Evolutionary conservation across 2,329 filamentous ascomycete genomes (phyloP).

Genomic region (Exophiala aquamarina): DNA sequence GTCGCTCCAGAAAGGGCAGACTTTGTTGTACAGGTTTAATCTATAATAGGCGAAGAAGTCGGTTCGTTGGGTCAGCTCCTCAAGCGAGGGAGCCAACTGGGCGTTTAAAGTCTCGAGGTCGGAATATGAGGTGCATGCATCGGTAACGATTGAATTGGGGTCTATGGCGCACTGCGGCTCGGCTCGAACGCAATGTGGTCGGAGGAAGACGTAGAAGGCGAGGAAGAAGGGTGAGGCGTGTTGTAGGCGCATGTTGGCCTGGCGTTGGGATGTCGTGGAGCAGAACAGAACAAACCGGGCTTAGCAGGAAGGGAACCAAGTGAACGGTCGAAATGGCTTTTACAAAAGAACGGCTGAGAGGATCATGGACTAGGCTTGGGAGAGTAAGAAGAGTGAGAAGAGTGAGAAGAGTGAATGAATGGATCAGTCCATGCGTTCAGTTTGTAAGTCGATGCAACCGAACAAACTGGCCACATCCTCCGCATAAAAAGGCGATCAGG

Average conservation of each 20-base stretch:
- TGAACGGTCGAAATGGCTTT: too few species aligned
- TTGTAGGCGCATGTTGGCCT: conserved; percentile 18
- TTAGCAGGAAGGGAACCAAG: neutral
- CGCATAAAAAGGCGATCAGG: too few species aligned
- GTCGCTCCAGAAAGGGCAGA: conserved; percentile 95
- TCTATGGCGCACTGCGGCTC: conserved; percentile 56
- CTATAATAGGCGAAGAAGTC: conserved; percentile 99
- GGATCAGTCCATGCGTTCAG: too few species aligned
- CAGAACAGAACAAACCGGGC: too few species aligned
- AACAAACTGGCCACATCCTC: conserved; percentile 12
- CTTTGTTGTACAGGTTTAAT: conserved; percentile 89
- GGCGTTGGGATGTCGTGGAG: too few species aligned
- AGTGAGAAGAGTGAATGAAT: too few species aligned
- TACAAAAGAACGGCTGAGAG: neutral
- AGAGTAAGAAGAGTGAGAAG: neutral
- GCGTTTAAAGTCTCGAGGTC: conserved; percentile 83
- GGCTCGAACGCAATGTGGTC: conserved; percentile 16
- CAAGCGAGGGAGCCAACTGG: conserved; percentile 71
- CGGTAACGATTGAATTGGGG: conserved; percentile 82
- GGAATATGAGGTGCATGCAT: conserved; percentile 91
- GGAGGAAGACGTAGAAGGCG: conserved; percentile 23
- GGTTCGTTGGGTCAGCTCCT: conserved; percentile 79
- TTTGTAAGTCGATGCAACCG: too few species aligned
- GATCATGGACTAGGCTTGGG: too few species aligned
- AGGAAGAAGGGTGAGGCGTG: conserved; percentile 24